phyloP scores from a whole-genome alignment of 352 stramenopile genomes.

The Peronospora destructor region DNA sequence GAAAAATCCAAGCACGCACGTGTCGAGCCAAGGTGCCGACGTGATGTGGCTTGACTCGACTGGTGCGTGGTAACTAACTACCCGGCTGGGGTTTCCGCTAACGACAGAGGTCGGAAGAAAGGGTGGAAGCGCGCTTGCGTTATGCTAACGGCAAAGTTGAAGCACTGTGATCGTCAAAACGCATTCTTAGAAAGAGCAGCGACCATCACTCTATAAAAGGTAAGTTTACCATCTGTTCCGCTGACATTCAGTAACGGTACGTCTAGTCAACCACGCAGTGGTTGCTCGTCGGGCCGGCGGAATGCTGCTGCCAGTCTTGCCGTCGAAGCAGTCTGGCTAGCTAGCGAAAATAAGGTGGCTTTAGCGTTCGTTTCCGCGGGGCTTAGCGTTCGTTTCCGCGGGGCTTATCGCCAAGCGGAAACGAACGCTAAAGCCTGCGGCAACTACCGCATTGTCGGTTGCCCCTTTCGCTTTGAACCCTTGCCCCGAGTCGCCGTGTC shows the following conservation, averaged over 20 bases:
- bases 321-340: conserved; percentile 11
- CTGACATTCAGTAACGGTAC: conserved; percentile 16
- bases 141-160: conserved; percentile 39
- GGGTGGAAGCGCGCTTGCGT: conserved; percentile 22
- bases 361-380: no score
- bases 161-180: conserved; percentile 31
- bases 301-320: conserved; percentile 10
- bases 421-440: conserved; percentile 1
- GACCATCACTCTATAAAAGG: conserved; percentile 30
- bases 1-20: conserved; percentile 32
- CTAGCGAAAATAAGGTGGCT: conserved; percentile 6
- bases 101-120: conserved; percentile 24
- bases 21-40: conserved; percentile 7
- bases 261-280: conserved; percentile 19
- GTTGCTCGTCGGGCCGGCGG: conserved; percentile 8
- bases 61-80: conserved; percentile 21
- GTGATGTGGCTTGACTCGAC: conserved; percentile 29
- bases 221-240: conserved; percentile 8
- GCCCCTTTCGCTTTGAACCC: conserved; percentile 18
- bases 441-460: conserved; percentile 4
- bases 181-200: conserved; percentile 23
- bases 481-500: conserved; percentile 2
- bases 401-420: neutral
- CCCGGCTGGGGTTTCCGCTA: conserved; percentile 19
- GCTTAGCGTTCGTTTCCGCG: no score